A percentile compares a stretch with the other conserved stretches of the same genome.
Evolutionary conservation across 2,329 filamentous ascomycete species (phyloP).

Genomic region (Rhexocercosporidium sp.): DNA sequence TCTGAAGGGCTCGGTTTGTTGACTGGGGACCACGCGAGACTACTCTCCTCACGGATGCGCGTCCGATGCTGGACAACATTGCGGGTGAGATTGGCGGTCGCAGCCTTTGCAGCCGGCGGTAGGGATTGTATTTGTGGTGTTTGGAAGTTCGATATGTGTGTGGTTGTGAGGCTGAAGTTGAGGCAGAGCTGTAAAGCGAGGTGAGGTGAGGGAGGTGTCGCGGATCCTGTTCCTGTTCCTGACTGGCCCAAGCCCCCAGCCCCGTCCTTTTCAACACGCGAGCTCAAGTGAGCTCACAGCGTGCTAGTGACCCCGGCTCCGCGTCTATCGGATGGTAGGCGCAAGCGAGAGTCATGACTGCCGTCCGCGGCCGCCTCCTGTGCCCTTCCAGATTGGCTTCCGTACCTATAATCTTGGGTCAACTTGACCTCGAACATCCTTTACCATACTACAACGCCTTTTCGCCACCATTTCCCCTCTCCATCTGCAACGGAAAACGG

Average conservation of each 20-base stretch:
- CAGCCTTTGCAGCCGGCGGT: background rate
- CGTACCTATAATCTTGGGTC: no score
- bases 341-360: background rate
- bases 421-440: background rate
- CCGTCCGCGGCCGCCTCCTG: background rate
- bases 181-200: background rate
- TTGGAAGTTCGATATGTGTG: background rate
- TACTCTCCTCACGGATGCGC: constrained; percentile 39
- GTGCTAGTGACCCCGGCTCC: background rate
- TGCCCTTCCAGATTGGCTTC: no score
- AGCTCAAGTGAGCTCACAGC: constrained; percentile 10
- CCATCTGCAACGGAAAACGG: background rate
- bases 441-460: background rate
- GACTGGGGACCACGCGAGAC: constrained; percentile 33
- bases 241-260: constrained; percentile 17
- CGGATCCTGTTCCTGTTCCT: constrained; percentile 15
- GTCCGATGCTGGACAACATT: constrained; percentile 43
- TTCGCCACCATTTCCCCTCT: background rate
- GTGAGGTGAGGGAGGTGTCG: background rate
- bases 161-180: constrained; percentile 16
- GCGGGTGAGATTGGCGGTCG: constrained; percentile 12
- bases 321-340: background rate
- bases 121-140: background rate
- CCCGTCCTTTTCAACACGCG: constrained; percentile 32
- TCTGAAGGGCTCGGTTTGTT: constrained; percentile 36